Percentiles rank a stretch among this genome's conserved stretches.
Evolutionary conservation across 352 stramenopile species (phyloP).

Genomic region (Pythium sp.): DNA sequence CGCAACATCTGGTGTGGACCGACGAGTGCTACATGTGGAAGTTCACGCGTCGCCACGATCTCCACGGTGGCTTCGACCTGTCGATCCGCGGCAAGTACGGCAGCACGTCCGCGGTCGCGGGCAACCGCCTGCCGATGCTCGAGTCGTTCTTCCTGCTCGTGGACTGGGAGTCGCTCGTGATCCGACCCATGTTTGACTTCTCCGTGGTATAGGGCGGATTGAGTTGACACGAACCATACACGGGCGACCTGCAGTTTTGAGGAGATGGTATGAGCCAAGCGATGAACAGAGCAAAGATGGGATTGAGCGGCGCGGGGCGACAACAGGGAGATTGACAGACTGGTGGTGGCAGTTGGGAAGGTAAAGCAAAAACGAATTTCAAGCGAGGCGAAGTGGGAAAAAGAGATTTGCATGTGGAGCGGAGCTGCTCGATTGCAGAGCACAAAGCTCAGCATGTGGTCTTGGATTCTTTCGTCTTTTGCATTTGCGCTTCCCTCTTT

Average conservation of each 20-base stretch:
- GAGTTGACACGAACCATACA: not conserved
- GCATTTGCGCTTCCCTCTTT: not conserved
- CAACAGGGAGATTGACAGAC: not conserved
- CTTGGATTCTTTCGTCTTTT: not conserved
- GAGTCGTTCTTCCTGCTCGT: conserved; percentile 85
- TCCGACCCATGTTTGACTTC: conserved; percentile 80
- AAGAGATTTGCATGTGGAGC: not conserved
- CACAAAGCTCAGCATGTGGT: not conserved
- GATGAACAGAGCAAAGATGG: not conserved
- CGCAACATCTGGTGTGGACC: conserved; percentile 85
- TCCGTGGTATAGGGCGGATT: conserved; percentile 19
- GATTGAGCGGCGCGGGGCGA: not conserved
- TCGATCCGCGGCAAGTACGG: conserved; percentile 80
- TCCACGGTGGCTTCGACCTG: conserved; percentile 64
- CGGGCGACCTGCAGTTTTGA: not conserved
- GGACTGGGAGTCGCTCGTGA: conserved; percentile 82
- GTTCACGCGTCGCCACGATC: conserved; percentile 54
- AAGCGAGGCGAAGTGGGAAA: not conserved
- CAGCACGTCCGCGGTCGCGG: conserved; percentile 75
- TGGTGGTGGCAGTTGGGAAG: not conserved
- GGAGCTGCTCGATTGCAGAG: conserved; percentile 5
- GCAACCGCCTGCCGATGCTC: conserved; percentile 81
- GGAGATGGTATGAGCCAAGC: not conserved
- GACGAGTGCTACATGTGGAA: conserved; percentile 88
- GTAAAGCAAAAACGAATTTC: not conserved